Percentiles rank a stretch among this genome's conserved stretches.
phyloP scores from a whole-genome alignment of 164 flowering plant species.

The Stephania cephalantha region DNA sequence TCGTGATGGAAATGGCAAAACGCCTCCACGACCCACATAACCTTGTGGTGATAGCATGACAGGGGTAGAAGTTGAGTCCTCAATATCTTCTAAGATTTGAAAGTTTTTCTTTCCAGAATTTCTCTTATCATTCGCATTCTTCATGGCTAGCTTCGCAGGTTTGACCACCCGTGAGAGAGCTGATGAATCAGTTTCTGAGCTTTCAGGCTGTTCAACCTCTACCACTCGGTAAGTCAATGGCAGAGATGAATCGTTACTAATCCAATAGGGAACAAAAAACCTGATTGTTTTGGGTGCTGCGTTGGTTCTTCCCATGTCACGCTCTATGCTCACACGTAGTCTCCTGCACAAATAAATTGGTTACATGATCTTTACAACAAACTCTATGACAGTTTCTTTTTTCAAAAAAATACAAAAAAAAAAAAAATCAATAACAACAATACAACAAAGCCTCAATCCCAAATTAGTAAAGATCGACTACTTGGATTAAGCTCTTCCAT shows the following conservation, averaged over 20 bases:
- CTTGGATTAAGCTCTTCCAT: too few relatives aligned
- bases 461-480: too few relatives aligned
- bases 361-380: background rate
- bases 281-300: constrained; percentile 83
- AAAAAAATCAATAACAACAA: too few relatives aligned
- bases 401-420: too few relatives aligned
- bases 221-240: constrained; percentile 67
- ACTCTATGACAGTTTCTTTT: too few relatives aligned
- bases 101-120: constrained; percentile 46
- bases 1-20: constrained; percentile 53
- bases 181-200: constrained; percentile 41
- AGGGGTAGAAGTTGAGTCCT: constrained; percentile 61
- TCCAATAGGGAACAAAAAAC: constrained; percentile 94
- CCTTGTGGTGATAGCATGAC: constrained; percentile 97
- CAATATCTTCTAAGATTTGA: constrained; percentile 78
- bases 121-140: constrained; percentile 34
- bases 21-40: constrained; percentile 56
- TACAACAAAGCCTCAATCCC: too few relatives aligned
- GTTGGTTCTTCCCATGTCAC: constrained; percentile 72
- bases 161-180: constrained; percentile 49
- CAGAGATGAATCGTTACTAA: constrained; percentile 65
- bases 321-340: constrained; percentile 85
- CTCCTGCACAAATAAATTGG: constrained; percentile 50
- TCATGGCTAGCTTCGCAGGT: constrained; percentile 53
- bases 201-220: constrained; percentile 75